Evolutionary conservation across 495 filamentous ascomycete genomes (phyloP).

Genomic region (Penicillium waksmanii): DNA sequence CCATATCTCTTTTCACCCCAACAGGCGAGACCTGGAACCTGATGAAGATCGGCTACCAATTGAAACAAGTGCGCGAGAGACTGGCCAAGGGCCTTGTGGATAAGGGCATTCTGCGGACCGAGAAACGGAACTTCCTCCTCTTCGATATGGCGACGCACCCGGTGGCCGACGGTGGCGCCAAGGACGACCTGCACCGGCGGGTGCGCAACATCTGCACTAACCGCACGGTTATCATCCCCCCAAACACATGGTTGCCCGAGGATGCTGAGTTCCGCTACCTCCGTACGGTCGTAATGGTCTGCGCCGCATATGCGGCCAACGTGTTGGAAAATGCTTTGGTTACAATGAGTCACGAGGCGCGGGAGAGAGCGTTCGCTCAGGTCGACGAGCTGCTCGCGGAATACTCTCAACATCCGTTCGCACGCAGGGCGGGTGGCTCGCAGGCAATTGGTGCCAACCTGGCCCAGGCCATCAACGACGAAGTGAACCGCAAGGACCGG

Average conservation of each 20-base stretch:
- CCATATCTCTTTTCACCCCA: constrained; percentile 23
- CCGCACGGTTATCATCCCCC: constrained; percentile 86
- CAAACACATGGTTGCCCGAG: constrained; percentile 85
- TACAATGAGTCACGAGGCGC: constrained; percentile 88
- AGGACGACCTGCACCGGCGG: constrained; percentile 92
- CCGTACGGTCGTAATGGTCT: constrained; percentile 93
- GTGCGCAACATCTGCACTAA: constrained; percentile 92
- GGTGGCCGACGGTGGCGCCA: constrained; percentile 95
- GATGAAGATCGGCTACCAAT: constrained; percentile 99
- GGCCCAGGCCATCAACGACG: constrained; percentile 84
- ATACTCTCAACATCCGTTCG: constrained; percentile 97
- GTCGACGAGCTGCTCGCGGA: constrained; percentile 94
- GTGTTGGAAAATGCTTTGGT: constrained; percentile 96
- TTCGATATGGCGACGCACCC: constrained; percentile 99
- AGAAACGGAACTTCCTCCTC: constrained; percentile 98
- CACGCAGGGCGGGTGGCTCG: constrained; percentile 70
- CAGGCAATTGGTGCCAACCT: constrained; percentile 90
- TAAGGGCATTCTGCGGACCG: constrained; percentile 96
- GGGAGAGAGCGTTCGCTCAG: constrained; percentile 93
- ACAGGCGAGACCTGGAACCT: constrained; percentile 98
- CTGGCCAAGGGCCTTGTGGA: constrained; percentile 98
- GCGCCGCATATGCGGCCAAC: constrained; percentile 96
- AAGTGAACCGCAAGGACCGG: constrained; percentile 85
- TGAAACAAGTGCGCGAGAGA: constrained; percentile 98
- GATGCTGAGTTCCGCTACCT: constrained; percentile 91